Percentiles rank a stretch among this genome's conserved stretches.
phyloP scores from a whole-genome alignment of 352 stramenopile genomes.

The Phytophthora tubulina region DNA sequence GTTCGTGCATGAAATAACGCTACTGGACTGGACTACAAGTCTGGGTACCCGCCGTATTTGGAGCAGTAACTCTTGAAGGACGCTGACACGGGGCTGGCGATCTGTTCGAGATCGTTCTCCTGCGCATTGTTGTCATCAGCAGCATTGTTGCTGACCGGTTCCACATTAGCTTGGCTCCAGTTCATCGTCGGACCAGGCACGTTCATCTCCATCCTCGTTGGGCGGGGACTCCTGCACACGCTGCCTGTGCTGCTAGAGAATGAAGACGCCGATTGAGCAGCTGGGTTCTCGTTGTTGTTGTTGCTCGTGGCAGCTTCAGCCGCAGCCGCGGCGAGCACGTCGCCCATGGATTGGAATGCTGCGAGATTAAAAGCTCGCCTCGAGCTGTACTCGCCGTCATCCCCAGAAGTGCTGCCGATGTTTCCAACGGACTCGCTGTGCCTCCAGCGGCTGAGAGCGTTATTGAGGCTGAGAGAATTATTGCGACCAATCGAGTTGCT shows the following conservation, averaged over 20 bases:
- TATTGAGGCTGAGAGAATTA: slow-evolving; percentile 20
- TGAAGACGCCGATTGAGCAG: slow-evolving; percentile 35
- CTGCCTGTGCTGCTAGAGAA: slow-evolving; percentile 44
- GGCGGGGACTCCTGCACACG: slow-evolving; percentile 31
- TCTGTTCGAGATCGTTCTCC: slow-evolving; percentile 30
- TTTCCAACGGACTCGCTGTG: slow-evolving; percentile 35
- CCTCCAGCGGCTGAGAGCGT: slow-evolving; percentile 13
- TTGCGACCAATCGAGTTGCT: slow-evolving; percentile 29
- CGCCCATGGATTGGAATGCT: slow-evolving; percentile 53
- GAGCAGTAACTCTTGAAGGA: slow-evolving; percentile 88
- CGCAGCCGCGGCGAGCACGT: not conserved
- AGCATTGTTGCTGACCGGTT: slow-evolving; percentile 25
- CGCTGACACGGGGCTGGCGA: slow-evolving; percentile 43
- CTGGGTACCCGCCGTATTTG: slow-evolving; percentile 87
- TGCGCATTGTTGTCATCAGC: slow-evolving; percentile 25
- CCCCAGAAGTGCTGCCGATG: slow-evolving; percentile 26
- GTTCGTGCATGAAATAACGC: slow-evolving; percentile 3
- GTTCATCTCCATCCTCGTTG: slow-evolving; percentile 35
- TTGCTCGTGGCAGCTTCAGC: slow-evolving; percentile 24
- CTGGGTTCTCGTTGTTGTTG: slow-evolving; percentile 25
- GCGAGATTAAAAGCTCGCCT: slow-evolving; percentile 63
- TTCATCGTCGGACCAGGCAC: slow-evolving; percentile 33
- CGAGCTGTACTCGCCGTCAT: slow-evolving; percentile 46
- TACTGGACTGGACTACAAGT: slow-evolving; percentile 36
- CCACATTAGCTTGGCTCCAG: slow-evolving; percentile 58